A percentile compares a stretch with the other conserved stretches of the same genome.
These are phyloP conservation scores for Kodamaea hsintzibuensis DNA, from an alignment of 805 yeast species.

Conservation along the genomic window DNA sequence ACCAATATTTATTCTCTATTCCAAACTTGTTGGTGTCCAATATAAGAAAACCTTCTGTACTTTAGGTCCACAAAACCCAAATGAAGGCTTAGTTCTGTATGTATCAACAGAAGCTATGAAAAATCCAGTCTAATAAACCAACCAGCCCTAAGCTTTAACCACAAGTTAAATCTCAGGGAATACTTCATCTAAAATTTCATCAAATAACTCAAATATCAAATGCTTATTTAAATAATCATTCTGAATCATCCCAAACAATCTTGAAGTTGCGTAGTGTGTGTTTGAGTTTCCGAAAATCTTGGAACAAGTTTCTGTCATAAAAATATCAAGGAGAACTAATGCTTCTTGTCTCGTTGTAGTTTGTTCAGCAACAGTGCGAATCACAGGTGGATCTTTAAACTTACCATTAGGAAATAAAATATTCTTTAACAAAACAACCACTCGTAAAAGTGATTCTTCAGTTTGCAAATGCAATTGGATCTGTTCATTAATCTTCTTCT, in stretches of 20 bases:
- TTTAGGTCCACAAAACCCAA: no score
- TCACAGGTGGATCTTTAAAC: constrained; percentile 45
- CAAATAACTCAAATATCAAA: constrained; percentile 58
- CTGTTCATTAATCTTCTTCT: constrained; percentile 56
- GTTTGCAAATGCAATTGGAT: constrained; percentile 36
- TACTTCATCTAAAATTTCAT: constrained; percentile 51
- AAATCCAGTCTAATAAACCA: no score
- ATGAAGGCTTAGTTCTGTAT: no score
- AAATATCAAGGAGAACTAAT: constrained; percentile 49
- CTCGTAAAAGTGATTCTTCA: constrained; percentile 48
- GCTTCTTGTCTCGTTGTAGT: constrained; percentile 60
- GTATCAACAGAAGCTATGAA: no score
- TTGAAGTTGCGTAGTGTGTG: constrained; percentile 60
- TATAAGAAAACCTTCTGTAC: no score
- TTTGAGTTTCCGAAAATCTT: constrained; percentile 71
- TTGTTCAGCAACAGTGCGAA: constrained; percentile 54
- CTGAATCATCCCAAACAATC: constrained; percentile 68
- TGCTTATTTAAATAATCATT: constrained; percentile 70
- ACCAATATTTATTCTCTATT: no score
- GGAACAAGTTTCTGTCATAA: constrained; percentile 65
- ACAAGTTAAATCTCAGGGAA: constrained; percentile 31
- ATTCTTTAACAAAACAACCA: constrained; percentile 22
- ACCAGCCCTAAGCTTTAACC: no score
- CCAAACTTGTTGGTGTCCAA: no score
- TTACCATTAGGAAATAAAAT: constrained; percentile 47